Conservation (phyloP, 192 early-diverging fungal species). For the Rhizoclosmatium sp. region DNA sequence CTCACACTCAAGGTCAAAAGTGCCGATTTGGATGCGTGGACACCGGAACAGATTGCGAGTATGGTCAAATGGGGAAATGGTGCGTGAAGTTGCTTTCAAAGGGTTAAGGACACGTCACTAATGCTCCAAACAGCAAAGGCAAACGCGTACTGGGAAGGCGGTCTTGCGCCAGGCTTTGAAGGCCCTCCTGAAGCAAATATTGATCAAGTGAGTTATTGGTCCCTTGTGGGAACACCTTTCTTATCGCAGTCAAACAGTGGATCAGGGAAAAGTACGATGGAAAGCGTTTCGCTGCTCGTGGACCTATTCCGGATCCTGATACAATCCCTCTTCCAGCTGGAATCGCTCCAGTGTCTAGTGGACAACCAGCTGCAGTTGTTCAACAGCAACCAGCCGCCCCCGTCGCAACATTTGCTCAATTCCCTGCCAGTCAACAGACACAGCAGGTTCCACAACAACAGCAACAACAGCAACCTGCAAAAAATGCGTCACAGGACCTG, state of each 20-base stretch:
- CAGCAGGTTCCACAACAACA: conserved; percentile 2
- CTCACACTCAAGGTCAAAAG: conserved; percentile 72
- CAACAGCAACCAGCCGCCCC: conserved; percentile 11
- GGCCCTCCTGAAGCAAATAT: conserved; percentile 62
- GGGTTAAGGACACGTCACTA: not conserved
- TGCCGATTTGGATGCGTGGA: conserved; percentile 84
- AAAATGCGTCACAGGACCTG: conserved; percentile 45
- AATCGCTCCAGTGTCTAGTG: not conserved
- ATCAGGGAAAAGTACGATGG: conserved; percentile 83
- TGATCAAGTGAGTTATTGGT: conserved; percentile 11
- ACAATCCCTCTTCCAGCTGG: conserved; percentile 50
- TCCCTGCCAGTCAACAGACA: conserved; percentile 4
- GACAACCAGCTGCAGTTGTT: conserved; percentile 8
- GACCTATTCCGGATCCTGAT: conserved; percentile 77
- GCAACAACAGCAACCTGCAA: conserved; percentile 8
- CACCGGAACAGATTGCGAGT: conserved; percentile 76
- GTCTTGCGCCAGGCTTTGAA: conserved; percentile 55
- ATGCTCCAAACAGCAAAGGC: conserved; percentile 18
- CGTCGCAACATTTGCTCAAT: not conserved
- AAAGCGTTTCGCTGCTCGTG: conserved; percentile 77
- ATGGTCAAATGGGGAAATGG: conserved; percentile 85
- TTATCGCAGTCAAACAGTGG: conserved; percentile 71
- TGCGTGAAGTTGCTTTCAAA: not conserved
- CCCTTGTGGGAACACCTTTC: not conserved
- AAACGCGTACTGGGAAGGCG: conserved; percentile 62